These are phyloP conservation scores for Bipolaris zeicola DNA, from an alignment of 2,329 filamentous ascomycete species.

Conservation along the genomic window DNA sequence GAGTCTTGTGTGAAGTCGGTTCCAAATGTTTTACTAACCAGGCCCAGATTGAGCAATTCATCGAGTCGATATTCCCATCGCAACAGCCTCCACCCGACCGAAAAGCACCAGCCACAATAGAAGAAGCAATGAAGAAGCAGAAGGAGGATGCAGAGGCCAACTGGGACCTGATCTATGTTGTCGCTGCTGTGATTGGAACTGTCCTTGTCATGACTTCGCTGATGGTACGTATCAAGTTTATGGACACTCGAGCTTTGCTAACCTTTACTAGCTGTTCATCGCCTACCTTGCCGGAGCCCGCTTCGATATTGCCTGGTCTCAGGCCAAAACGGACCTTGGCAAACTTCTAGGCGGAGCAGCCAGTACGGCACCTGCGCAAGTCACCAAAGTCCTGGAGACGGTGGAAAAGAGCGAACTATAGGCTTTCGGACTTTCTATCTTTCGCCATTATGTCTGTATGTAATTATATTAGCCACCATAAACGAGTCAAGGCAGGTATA, in stretches of 20 bases:
- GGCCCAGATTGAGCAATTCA: constrained; percentile 87
- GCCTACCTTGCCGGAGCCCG: constrained; percentile 83
- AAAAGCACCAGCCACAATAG: constrained; percentile 48
- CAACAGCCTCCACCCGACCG: constrained; percentile 67
- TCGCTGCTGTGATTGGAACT: constrained; percentile 69
- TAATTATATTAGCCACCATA: constrained; percentile 38
- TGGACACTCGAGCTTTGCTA: constrained; percentile 14
- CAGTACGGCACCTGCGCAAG: constrained; percentile 16
- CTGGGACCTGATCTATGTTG: constrained; percentile 66
- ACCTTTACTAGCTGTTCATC: constrained; percentile 65
- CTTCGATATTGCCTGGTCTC: constrained; percentile 72
- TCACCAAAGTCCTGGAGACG: constrained; percentile 29
- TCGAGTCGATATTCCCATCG: constrained; percentile 88
- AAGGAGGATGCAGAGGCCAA: constrained; percentile 59
- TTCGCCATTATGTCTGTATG: constrained; percentile 32
- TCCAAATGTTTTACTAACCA: constrained; percentile 9
- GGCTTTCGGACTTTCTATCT: constrained; percentile 36
- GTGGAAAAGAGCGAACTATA: constrained; percentile 53
- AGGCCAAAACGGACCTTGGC: constrained; percentile 60
- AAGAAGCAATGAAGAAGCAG: constrained; percentile 63
- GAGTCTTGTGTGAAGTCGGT: constrained; percentile 27
- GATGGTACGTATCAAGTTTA: constrained; percentile 69
- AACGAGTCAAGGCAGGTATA: constrained; percentile 20
- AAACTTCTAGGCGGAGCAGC: constrained; percentile 36
- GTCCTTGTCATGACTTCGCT: constrained; percentile 71